Percentiles rank a stretch among this genome's conserved stretches.
Conservation (phyloP, 2,329 filamentous ascomycete species). For the Moelleriella libera region DNA sequence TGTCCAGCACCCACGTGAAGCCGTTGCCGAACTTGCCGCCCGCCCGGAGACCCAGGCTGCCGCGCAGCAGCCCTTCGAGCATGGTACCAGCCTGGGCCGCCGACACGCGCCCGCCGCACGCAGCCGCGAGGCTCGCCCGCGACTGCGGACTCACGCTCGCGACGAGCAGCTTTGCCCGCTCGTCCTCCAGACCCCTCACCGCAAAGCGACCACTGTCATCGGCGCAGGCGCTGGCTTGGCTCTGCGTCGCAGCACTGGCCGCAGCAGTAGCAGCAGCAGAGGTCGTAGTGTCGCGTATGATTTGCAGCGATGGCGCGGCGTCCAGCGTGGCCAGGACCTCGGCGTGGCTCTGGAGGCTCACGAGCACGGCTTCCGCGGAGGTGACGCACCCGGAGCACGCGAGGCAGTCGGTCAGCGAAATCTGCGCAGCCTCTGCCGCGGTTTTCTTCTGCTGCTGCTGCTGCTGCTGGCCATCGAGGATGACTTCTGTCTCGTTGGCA, state of each 20-base stretch:
- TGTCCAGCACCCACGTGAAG: slow-evolving; percentile 86
- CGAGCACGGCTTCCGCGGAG: slow-evolving; percentile 91
- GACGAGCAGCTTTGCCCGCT: slow-evolving; percentile 65
- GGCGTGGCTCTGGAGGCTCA: slow-evolving; percentile 83
- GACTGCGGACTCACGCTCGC: slow-evolving; percentile 89
- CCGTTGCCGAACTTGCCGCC: slow-evolving; percentile 61
- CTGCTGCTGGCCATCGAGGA: slow-evolving; percentile 68
- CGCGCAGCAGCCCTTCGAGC: slow-evolving; percentile 64
- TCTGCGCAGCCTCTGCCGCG: slow-evolving; percentile 63
- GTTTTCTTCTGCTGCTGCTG: slow-evolving; percentile 32
- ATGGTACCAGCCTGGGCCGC: slow-evolving; percentile 65
- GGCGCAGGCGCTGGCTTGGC: background rate
- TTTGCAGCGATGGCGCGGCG: slow-evolving; percentile 34
- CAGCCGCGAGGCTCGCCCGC: slow-evolving; percentile 76
- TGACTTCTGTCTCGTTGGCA: slow-evolving; percentile 60
- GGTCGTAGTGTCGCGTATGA: no score
- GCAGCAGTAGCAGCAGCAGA: slow-evolving; percentile 10
- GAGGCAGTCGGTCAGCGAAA: slow-evolving; percentile 92
- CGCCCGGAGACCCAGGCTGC: slow-evolving; percentile 50
- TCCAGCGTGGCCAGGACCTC: slow-evolving; percentile 81
- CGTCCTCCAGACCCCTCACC: slow-evolving; percentile 39
- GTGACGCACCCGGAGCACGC: slow-evolving; percentile 97
- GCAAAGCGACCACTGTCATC: no score
- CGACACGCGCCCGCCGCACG: slow-evolving; percentile 45
- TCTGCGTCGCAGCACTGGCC: no score